Conservation (phyloP, 345 rosid species). For the Citrus hindsii region DNA sequence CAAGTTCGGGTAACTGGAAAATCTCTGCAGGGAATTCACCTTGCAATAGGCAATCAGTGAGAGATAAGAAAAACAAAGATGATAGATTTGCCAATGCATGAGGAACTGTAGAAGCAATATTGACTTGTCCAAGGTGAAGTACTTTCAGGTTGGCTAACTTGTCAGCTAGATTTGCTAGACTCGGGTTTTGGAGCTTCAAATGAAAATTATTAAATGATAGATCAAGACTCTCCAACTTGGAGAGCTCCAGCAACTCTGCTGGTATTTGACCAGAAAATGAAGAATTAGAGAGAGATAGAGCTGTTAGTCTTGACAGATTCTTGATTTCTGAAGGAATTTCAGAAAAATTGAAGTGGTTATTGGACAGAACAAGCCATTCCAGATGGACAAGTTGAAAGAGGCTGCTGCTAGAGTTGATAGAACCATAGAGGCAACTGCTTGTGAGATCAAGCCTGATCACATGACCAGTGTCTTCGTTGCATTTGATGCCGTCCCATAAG, state of each 20-base stretch:
- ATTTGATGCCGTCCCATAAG: constrained; percentile 21
- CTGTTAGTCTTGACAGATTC: neutral
- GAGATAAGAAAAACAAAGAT: neutral
- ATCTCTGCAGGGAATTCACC: constrained; percentile 13
- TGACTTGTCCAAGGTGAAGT: constrained; percentile 5
- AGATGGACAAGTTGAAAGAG: constrained; percentile 11
- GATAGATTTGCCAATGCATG: neutral
- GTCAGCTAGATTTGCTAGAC: neutral
- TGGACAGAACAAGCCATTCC: neutral
- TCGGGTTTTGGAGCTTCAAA: neutral
- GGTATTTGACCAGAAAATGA: neutral
- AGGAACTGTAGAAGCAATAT: neutral
- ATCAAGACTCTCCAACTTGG: constrained; percentile 11
- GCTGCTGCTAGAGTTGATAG: neutral
- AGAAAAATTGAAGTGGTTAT: neutral
- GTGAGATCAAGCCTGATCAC: constrained; percentile 10
- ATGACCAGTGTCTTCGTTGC: constrained; percentile 5
- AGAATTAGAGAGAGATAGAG: neutral
- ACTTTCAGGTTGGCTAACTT: constrained; percentile 13
- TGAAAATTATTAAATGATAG: neutral
- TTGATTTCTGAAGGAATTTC: neutral
- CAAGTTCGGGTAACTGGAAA: constrained; percentile 4
- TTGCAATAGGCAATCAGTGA: neutral
- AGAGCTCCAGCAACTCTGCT: neutral
- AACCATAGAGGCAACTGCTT: neutral